Evolutionary conservation across 768 basidiomycete genomes (phyloP), one percentile per base, ranked within the genome.

Genomic region (Piloderma croceum): DNA sequence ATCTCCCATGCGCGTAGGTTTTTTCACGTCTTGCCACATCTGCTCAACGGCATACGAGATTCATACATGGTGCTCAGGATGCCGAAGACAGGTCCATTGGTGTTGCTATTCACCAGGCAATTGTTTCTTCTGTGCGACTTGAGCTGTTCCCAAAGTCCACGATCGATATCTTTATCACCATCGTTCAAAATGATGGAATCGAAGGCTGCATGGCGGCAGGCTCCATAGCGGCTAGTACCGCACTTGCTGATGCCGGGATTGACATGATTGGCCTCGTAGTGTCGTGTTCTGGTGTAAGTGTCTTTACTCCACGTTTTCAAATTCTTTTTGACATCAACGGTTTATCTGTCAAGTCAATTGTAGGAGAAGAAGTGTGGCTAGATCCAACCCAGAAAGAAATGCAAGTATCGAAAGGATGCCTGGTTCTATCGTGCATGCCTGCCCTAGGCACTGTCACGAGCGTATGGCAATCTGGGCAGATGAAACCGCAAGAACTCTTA

Each of bases 131-230:
- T 6, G 75, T 98, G 9, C 78, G 90, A 31, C 72, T 97, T 31
- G 90, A 94, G 52, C 70, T 86, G 2, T 70, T 96, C n/a, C 94
- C 96, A 12, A 99, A 99, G 59, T 87, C 91, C 1, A 83, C 83
- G 7, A 79, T 98, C 51, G 96, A 99, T 64, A 69, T 98, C 33
- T 94, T 88, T 60, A 67, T 99, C 38, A 85, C 81, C 3, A 70
- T 99, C 31, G 79, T 97, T 33, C 92, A 97, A 61, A 80, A 83
- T n/a, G 92, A 96, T 58, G 87, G 90, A 13, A 70, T 87, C n/a
- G 85, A 92, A 57, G 79, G 84, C 20, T 88, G 89, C 48, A 73
- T 94, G n/a, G 78, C 90, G 5, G 77, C 90, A 1, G 92, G 88
- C 5, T 70, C 85, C 7, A 76, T 90, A 5, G 94, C 93, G 13